phyloP scores from a whole-genome alignment of 2,329 filamentous ascomycete species.

The Phaeomoniella chlamydospora region DNA sequence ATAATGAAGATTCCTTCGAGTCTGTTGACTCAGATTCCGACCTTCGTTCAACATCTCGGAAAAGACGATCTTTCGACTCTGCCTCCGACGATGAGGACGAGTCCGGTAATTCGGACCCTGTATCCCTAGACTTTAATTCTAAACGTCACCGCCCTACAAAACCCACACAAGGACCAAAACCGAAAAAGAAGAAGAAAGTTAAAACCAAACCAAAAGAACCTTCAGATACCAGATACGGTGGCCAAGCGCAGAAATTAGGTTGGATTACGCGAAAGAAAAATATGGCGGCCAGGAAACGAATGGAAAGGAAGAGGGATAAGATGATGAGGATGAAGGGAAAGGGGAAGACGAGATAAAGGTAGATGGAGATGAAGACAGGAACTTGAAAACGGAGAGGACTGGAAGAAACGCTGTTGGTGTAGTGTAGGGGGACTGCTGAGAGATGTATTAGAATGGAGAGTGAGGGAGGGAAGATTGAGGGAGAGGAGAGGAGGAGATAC shows the following conservation, averaged over 20 bases:
- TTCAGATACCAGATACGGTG: slow-evolving; percentile 2
- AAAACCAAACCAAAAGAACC: too few relatives aligned
- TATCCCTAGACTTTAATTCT: neutral
- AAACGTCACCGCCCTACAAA: neutral
- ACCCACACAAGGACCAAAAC: neutral
- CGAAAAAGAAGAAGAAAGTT: neutral
- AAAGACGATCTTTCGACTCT: slow-evolving; percentile 1
- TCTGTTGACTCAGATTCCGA: slow-evolving; percentile 8
- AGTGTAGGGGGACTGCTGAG: neutral
- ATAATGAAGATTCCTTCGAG: slow-evolving; percentile 1
- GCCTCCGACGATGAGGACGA: slow-evolving; percentile 1
- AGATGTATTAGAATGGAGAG: neutral
- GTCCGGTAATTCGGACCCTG: neutral
- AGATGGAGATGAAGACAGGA: neutral
- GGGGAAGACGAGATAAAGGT: neutral
- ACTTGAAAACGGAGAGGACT: neutral
- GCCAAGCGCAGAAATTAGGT: slow-evolving; percentile 3
- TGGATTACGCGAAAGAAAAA: slow-evolving; percentile 4
- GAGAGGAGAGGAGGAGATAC: neutral
- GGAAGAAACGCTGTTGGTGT: neutral
- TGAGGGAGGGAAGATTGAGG: neutral
- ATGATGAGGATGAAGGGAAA: neutral
- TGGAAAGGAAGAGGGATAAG: slow-evolving; percentile 2
- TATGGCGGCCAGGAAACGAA: slow-evolving; percentile 4
- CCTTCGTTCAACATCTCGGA: too few relatives aligned